phyloP scores from a whole-genome alignment of 345 rosid species.

The Eucalyptus coolabah region DNA sequence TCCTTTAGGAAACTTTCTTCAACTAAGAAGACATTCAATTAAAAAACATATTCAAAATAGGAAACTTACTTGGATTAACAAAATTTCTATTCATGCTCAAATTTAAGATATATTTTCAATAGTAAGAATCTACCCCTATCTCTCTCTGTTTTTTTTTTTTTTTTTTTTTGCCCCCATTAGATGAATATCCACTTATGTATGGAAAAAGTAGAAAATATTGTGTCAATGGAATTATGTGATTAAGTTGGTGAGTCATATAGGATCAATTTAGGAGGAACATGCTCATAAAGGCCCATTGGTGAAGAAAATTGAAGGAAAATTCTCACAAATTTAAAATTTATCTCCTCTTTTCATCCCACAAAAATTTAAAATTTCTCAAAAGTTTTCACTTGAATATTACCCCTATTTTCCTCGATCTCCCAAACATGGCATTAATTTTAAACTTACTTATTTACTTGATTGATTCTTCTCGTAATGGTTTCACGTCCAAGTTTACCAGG shows the following conservation, averaged over 20 bases:
- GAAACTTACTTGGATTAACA: no score
- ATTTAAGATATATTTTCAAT: no score
- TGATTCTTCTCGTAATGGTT: background rate
- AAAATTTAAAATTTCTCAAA: background rate
- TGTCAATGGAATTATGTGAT: background rate
- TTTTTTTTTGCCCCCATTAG: background rate
- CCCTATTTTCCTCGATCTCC: background rate
- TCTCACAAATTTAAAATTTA: background rate
- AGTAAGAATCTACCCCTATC: no score
- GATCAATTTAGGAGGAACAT: background rate
- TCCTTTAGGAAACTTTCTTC: no score
- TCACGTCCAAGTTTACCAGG: background rate
- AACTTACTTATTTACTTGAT: background rate
- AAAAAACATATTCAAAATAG: no score
- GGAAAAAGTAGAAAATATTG: background rate
- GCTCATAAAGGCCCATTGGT: background rate
- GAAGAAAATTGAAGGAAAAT: background rate
- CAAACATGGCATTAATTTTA: background rate
- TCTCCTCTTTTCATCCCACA: background rate
- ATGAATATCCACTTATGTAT: background rate
- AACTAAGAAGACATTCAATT: no score
- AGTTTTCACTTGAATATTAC: background rate
- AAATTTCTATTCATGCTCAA: no score
- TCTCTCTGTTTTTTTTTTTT: background rate
- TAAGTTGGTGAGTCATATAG: background rate